phyloP scores from a whole-genome alignment of 768 basidiomycete species.

The Kwoniella shandongensis region DNA sequence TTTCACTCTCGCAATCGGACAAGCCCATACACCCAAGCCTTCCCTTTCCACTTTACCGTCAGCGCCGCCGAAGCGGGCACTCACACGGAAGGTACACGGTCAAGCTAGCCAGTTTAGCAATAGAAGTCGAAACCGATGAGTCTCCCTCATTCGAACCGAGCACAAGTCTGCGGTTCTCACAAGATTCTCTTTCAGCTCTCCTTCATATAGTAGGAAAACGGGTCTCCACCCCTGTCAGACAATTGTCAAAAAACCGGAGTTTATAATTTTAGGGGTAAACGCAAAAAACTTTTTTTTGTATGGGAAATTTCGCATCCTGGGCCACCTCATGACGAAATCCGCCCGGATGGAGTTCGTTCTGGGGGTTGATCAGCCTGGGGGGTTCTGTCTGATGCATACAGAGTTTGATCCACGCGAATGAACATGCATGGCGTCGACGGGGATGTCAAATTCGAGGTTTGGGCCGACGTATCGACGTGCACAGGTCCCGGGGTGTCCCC shows the following conservation, averaged over 20 bases:
- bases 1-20: background rate
- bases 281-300: slow-evolving; percentile 18
- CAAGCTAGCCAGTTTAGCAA: slow-evolving; percentile 7
- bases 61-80: slow-evolving; percentile 10
- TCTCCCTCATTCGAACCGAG: background rate
- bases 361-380: too few relatives aligned
- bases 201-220: slow-evolving; percentile 18
- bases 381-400: too few relatives aligned
- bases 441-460: too few relatives aligned
- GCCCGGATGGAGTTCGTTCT: slow-evolving; percentile 13
- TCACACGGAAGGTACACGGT: slow-evolving; percentile 5
- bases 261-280: slow-evolving; percentile 20
- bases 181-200: too few relatives aligned
- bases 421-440: too few relatives aligned
- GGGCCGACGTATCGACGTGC: too few relatives aligned
- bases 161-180: background rate
- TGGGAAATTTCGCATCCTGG: slow-evolving; percentile 19
- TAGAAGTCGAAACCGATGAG: slow-evolving; percentile 1
- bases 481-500: too few relatives aligned
- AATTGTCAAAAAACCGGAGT: slow-evolving; percentile 17
- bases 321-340: slow-evolving; percentile 6
- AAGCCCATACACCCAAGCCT: background rate
- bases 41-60: slow-evolving; percentile 3
- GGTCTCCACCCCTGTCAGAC: slow-evolving; percentile 6
- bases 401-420: too few relatives aligned